phyloP scores from a whole-genome alignment of 352 stramenopile species.

The Thalassiosira sp. region DNA sequence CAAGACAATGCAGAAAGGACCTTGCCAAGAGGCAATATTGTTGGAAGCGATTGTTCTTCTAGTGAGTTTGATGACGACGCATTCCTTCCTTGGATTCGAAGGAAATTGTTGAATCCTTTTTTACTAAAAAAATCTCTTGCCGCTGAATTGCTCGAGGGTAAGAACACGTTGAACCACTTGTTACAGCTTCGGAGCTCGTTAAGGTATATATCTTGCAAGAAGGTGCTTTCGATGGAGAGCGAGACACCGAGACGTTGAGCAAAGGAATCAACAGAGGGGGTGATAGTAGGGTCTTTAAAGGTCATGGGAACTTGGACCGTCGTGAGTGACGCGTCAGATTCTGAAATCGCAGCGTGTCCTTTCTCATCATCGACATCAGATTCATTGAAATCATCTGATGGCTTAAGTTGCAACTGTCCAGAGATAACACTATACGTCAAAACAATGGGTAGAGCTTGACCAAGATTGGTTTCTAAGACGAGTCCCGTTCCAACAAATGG shows the following conservation, averaged over 20 bases:
- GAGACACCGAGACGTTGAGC: conserved; percentile 13
- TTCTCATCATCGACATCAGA: background rate
- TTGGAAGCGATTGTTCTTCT: conserved; percentile 14
- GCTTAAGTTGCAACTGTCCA: conserved; percentile 63
- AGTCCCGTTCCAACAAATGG: conserved; percentile 73
- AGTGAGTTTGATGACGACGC: background rate
- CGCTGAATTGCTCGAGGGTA: conserved; percentile 13
- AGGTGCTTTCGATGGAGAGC: conserved; percentile 46
- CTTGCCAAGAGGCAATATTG: conserved; percentile 28
- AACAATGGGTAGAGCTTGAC: conserved; percentile 74
- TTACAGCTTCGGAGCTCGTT: conserved; percentile 57
- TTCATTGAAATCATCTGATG: conserved; percentile 2
- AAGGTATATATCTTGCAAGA: conserved; percentile 50
- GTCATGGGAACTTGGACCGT: conserved; percentile 27
- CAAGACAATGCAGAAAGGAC: conserved; percentile 42
- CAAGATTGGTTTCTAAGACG: conserved; percentile 72
- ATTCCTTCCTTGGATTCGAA: conserved; percentile 11
- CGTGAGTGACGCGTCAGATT: background rate
- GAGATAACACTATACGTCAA: conserved; percentile 66
- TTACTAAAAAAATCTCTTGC: conserved; percentile 13
- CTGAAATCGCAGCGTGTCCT: background rate
- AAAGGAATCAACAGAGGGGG: conserved; percentile 16
- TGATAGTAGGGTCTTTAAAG: conserved; percentile 15
- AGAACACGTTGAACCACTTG: conserved; percentile 52
- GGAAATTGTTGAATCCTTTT: background rate